Base-by-base conservation (phyloP, 2,329 filamentous ascomycete genomes). In the Trichoderma afroharzianum region DNA sequence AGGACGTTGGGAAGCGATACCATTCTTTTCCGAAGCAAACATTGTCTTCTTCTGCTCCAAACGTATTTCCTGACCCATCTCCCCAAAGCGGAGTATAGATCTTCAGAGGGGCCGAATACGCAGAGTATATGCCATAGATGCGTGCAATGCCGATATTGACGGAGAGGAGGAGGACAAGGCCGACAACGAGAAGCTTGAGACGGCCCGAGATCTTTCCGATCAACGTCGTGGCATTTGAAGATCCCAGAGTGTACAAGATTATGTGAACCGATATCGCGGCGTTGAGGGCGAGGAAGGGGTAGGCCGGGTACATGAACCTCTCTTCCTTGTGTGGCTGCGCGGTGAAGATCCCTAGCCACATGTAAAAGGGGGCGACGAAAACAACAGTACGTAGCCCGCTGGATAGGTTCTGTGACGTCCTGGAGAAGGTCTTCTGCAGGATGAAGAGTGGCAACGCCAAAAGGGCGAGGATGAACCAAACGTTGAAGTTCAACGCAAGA, bases 281-380 rank as follows among this genome's bases (percentile, higher is more conserved):
- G 77, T 97, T 98, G 43, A 99, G 85, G 0, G 93, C 92, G 47
- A 99, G 85, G 74, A 95, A 94, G 1, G 96, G 96, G 77, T 99
- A 99, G 2, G 90, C 93, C 0, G 96, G 96, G 78, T 97, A 99
- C 95, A 99, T 98, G 84, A 99, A 99, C 7, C 96, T 88, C 82
- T 99, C 96, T 80, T 99, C 96, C 78, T 99, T 99, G 83, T 99
- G 96, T 18, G 96, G 93, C 79, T 99, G 96, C 9, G 92, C 80
- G 0, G 93, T 95, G 83, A 99, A 98, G 73, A 98, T 96, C 4
- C 83, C 88, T 32, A 99, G 87, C 96, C 96, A 99, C 78, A 98
- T 87, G 80, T 98, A 99, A 81, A 98, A 97, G 0, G 96, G 96
- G 0, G 89, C 83, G 68, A 95, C 85, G 75, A 97, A 93, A 24